Evolutionary conservation across 768 basidiomycete species (phyloP).

Genomic region (Suillus alpinus): DNA sequence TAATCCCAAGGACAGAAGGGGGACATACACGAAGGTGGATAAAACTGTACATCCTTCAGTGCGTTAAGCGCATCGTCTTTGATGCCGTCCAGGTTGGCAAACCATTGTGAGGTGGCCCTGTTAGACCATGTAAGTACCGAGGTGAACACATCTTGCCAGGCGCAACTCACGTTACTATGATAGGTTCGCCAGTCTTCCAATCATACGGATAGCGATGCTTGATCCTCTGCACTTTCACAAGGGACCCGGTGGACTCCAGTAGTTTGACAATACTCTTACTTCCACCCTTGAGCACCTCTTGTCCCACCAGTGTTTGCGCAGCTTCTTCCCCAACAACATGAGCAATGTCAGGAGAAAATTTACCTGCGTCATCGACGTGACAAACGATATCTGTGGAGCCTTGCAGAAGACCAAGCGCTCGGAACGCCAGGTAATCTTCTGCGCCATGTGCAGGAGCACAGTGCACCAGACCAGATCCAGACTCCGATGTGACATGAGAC

Average conservation of each 20-base stretch:
- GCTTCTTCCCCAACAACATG: constrained; percentile 53
- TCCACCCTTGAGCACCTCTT: constrained; percentile 73
- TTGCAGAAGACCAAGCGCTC: constrained; percentile 47
- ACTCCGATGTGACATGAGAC: constrained; percentile 74
- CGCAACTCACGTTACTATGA: constrained; percentile 76
- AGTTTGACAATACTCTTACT: constrained; percentile 63
- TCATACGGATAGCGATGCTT: constrained; percentile 94
- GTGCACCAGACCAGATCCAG: constrained; percentile 96
- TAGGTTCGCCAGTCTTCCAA: constrained; percentile 91
- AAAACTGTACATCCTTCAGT: constrained; percentile 68
- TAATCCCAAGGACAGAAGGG: background rate
- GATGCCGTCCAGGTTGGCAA: constrained; percentile 85
- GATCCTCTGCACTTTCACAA: constrained; percentile 68
- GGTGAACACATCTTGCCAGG: background rate
- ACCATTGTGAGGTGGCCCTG: constrained; percentile 96
- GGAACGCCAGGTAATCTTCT: constrained; percentile 86
- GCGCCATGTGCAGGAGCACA: constrained; percentile 92
- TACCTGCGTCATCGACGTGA: constrained; percentile 78
- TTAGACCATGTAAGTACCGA: background rate
- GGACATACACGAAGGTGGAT: constrained; percentile 67
- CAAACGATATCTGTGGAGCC: constrained; percentile 53
- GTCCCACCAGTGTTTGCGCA: constrained; percentile 52
- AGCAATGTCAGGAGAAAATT: constrained; percentile 59
- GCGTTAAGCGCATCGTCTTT: constrained; percentile 73
- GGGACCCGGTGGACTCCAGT: constrained; percentile 45